phyloP scores from a whole-genome alignment of 2,329 filamentous ascomycete genomes.

The Xylaria arbuscula region DNA sequence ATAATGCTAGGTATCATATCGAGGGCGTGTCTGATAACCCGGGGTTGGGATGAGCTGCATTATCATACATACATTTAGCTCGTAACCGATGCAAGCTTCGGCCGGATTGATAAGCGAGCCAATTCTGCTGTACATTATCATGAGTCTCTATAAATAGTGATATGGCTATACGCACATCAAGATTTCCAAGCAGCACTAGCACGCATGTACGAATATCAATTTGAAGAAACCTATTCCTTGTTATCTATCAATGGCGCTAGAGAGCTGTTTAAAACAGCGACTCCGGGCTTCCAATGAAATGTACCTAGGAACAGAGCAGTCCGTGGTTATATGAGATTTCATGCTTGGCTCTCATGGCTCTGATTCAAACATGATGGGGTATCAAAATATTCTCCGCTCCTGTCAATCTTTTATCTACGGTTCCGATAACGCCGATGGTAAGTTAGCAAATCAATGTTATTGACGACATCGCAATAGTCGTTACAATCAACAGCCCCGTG shows the following conservation, averaged over 20 bases:
- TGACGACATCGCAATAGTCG: slow-evolving; percentile 20
- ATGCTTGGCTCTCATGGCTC: background rate
- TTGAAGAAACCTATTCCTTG: background rate
- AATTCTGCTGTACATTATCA: background rate
- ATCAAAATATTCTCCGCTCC: slow-evolving; percentile 2
- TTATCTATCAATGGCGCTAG: background rate
- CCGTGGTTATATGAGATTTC: background rate
- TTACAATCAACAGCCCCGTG: slow-evolving; percentile 19
- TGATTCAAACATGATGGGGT: slow-evolving; percentile 1
- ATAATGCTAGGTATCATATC: background rate
- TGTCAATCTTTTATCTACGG: background rate
- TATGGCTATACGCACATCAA: background rate
- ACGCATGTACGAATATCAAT: slow-evolving; percentile 3
- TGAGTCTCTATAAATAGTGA: background rate
- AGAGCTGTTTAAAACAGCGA: slow-evolving; percentile 17
- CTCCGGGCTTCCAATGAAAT: background rate
- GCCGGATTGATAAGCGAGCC: slow-evolving; percentile 28
- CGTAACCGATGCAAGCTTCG: slow-evolving; percentile 15
- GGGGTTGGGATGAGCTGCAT: background rate
- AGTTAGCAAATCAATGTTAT: background rate
- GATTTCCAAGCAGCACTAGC: slow-evolving; percentile 17
- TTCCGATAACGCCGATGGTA: background rate
- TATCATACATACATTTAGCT: slow-evolving; percentile 14
- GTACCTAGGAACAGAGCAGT: background rate
- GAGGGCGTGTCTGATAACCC: background rate